Percentiles rank a stretch among this genome's conserved stretches.
phyloP scores from a whole-genome alignment of 2,329 filamentous ascomycete genomes.

The Botrytis paeoniae region DNA sequence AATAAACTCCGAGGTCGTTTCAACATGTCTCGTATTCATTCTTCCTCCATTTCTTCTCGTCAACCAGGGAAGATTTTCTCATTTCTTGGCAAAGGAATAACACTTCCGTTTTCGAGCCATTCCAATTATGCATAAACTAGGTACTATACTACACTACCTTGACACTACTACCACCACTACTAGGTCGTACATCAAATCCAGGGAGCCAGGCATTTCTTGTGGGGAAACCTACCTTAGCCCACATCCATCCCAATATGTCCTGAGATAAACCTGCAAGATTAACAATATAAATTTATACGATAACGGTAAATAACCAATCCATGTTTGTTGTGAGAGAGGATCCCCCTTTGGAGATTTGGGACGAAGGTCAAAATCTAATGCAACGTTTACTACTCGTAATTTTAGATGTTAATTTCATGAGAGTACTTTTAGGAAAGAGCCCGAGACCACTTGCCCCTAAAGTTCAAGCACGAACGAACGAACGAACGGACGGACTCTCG shows the following conservation, averaged over 20 bases:
- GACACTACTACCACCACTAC: neutral
- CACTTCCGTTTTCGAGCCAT: neutral
- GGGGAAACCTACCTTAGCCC: constrained; percentile 12
- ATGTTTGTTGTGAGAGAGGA: constrained; percentile 21
- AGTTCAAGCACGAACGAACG: constrained; percentile 16
- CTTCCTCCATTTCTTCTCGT: neutral
- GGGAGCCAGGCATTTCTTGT: constrained; percentile 13
- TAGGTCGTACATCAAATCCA: neutral
- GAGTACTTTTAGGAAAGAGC: constrained; percentile 1
- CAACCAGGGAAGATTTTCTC: neutral
- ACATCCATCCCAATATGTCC: constrained; percentile 9
- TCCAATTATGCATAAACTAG: constrained; percentile 18
- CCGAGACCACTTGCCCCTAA: neutral
- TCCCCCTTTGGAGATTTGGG: neutral
- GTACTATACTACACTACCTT: neutral
- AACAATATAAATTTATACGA: constrained; percentile 15
- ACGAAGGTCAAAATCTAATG: neutral
- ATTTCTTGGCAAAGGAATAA: constrained; percentile 3
- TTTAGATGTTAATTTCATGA: constrained; percentile 3
- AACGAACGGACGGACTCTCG: constrained; percentile 12
- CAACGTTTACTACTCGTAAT: constrained; percentile 10
- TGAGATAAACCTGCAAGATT: constrained; percentile 14
- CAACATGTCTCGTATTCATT: constrained; percentile 12
- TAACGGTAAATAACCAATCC: constrained; percentile 27
- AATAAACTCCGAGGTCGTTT: neutral